phyloP scores from a whole-genome alignment of 176 grass and related monocot genomes.

The Bothriochloa decipiens region DNA sequence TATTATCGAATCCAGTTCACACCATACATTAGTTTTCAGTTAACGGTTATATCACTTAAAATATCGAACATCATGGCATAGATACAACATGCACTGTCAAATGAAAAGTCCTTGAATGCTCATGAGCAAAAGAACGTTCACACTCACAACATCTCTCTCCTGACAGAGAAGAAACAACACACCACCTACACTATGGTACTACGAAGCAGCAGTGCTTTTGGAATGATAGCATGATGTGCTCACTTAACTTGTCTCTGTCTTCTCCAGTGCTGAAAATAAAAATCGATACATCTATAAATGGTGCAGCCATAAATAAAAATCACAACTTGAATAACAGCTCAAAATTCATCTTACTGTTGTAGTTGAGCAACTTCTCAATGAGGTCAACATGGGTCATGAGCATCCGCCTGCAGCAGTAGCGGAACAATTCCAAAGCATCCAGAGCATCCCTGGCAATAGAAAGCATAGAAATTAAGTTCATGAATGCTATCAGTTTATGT shows the following conservation, averaged over 20 bases:
- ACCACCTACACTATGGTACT: neutral
- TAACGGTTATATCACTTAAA: constrained; percentile 12
- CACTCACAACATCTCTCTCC: neutral
- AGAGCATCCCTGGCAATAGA: constrained; percentile 76
- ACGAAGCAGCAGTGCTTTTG: neutral
- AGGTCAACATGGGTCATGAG: constrained; percentile 99
- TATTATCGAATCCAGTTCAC: neutral
- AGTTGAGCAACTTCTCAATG: constrained; percentile 94
- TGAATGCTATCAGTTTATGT: neutral
- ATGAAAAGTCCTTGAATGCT: constrained; percentile 14
- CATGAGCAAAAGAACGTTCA: neutral
- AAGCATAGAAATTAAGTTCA: neutral
- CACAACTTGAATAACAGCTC: constrained; percentile 8
- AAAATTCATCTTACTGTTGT: constrained; percentile 77
- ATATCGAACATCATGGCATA: neutral
- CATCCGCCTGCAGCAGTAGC: constrained; percentile 94
- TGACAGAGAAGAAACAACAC: constrained; percentile 10
- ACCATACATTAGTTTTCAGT: neutral
- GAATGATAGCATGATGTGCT: neutral
- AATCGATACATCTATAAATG: constrained; percentile 4
- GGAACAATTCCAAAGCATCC: constrained; percentile 79
- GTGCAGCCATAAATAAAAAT: constrained; percentile 21
- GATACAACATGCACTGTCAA: neutral
- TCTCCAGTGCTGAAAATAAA: constrained; percentile 78
- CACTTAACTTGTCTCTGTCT: constrained; percentile 51